These are phyloP conservation scores for Coemansia sp. DNA, from an alignment of 192 early-diverging fungal species.

Conservation along the genomic window DNA sequence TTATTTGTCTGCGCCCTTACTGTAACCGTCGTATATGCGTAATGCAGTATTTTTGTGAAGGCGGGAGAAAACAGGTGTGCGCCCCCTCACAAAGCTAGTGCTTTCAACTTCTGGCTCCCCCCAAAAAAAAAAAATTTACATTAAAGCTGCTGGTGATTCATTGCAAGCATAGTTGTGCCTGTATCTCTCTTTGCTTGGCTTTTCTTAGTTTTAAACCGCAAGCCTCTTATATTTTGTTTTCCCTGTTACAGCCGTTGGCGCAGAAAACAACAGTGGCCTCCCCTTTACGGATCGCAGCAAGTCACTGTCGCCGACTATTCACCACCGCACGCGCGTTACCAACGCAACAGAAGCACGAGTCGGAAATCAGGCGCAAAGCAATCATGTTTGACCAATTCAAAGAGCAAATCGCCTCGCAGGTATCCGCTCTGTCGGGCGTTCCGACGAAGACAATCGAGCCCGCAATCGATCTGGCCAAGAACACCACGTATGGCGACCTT, in stretches of 20 bases:
- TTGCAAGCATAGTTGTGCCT: no score
- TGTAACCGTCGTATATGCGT: no score
- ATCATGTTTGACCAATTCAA: constrained; percentile 66
- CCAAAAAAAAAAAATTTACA: constrained; percentile 3
- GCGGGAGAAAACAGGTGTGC: no score
- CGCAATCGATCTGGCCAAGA: constrained; percentile 63
- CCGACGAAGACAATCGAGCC: constrained; percentile 53
- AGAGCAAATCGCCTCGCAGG: constrained; percentile 58
- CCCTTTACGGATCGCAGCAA: not conserved
- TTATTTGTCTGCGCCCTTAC: not conserved
- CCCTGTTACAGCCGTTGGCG: not conserved
- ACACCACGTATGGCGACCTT: constrained; percentile 65
- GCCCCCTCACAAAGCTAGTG: no score
- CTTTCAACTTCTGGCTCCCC: no score
- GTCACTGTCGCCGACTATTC: not conserved
- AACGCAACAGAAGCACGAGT: no score
- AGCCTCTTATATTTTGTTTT: not conserved
- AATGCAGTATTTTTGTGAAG: no score
- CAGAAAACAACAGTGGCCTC: constrained; percentile 13
- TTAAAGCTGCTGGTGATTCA: not conserved
- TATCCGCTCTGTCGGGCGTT: constrained; percentile 59
- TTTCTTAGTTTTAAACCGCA: no score
- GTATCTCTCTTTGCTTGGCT: no score
- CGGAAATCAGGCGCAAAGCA: not conserved
- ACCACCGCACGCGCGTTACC: not conserved